Base-by-base conservation (phyloP, 2,329 filamentous ascomycete genomes). In the Exserohilum turcica region DNA sequence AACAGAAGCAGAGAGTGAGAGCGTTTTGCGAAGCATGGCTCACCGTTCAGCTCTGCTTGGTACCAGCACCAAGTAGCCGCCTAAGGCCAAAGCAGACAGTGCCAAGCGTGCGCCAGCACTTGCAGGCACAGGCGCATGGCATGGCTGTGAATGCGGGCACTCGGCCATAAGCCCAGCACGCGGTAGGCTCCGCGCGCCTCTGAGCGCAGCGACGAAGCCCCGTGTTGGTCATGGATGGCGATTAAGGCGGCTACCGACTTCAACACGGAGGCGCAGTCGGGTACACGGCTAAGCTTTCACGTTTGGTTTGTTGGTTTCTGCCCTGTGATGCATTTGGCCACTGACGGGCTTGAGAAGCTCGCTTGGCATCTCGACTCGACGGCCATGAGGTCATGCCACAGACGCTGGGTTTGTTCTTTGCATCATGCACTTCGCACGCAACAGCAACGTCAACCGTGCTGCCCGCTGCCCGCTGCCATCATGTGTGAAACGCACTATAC, bases 361-460 rank as follows among this genome's bases (percentile, higher is more conserved):
- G 9, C 47, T 27, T 56, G 35, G 43, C 28, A 48, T 36, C 50
- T 49, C 37, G 37, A 43, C 38, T 35, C 4, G 48, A 54, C 53
- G 36, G 28, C 28, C n/a, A 57, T 56, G 57, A 60, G 52, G 39
- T 56, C 52, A 58, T 52, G 12, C 18, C 21, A 24, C 21, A 7
- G 19, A 10, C 18, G n/a, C n/a, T 48, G 35, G 13, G 27, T 39
- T 16, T 48, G 27, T 16, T 44, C 42, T 18, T 31, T n/a, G 31
- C 8, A 42, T 42, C 31, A 43, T 32, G 45, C 28, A 52, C 16
- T 35, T 18, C 21, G 27, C 45, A 52, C 52, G n/a, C n/a, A n/a
- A n/a, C n/a, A n/a, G n/a, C n/a, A n/a, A n/a, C n/a, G 55, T 59
- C 52, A 58, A 43, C n/a, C 40, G 45, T 16, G 43, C 33, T 32